phyloP scores from a whole-genome alignment of 495 filamentous ascomycete genomes.

The Jackrogersella multiformis region DNA sequence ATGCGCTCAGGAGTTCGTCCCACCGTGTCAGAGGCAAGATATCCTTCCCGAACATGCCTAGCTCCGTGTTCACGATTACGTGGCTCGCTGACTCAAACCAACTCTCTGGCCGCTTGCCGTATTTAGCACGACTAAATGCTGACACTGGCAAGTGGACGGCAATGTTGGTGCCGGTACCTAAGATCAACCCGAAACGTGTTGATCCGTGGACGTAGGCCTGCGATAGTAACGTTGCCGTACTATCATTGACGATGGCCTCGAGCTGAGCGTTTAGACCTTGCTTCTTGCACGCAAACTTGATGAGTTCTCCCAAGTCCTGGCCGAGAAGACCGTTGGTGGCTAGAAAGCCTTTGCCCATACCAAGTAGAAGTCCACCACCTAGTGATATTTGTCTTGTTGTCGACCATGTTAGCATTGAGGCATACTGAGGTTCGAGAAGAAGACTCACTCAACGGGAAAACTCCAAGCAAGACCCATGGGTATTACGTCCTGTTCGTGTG shows the following conservation, averaged over 20 bases:
- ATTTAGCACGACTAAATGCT: slow-evolving; percentile 61
- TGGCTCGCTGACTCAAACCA: slow-evolving; percentile 66
- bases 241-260: slow-evolving; percentile 84
- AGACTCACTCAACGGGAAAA: slow-evolving; percentile 82
- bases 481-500: slow-evolving; percentile 48
- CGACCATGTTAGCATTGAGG: slow-evolving; percentile 4
- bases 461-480: slow-evolving; percentile 83
- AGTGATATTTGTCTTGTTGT: slow-evolving; percentile 76
- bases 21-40: slow-evolving; percentile 77
- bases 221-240: slow-evolving; percentile 80
- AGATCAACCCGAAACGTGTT: slow-evolving; percentile 65
- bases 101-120: slow-evolving; percentile 59
- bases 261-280: slow-evolving; percentile 67
- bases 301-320: slow-evolving; percentile 62
- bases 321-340: slow-evolving; percentile 61
- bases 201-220: slow-evolving; percentile 76
- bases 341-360: slow-evolving; percentile 85
- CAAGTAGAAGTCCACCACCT: slow-evolving; percentile 75
- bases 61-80: slow-evolving; percentile 84
- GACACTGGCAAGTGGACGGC: slow-evolving; percentile 63
- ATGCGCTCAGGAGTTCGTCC: slow-evolving; percentile 70
- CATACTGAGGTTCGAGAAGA: neutral
- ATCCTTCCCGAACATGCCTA: slow-evolving; percentile 79
- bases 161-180: slow-evolving; percentile 66
- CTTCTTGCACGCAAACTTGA: slow-evolving; percentile 57